Evolutionary conservation across 805 yeast species (phyloP), one percentile per base, ranked within the genome.

Genomic region (Metschnikowia picachoensis): DNA sequence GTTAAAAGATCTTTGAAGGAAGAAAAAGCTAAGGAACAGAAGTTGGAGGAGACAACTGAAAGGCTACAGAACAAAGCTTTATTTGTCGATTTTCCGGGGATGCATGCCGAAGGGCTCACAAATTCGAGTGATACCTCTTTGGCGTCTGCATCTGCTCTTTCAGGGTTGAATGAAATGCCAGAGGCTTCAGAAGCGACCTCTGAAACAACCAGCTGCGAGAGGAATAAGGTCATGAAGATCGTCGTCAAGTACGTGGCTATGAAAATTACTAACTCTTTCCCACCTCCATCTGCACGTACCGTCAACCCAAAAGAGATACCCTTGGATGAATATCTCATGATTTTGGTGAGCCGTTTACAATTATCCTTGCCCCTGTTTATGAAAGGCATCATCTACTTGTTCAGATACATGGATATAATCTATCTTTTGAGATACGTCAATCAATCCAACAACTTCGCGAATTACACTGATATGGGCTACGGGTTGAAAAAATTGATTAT

Each of bases 391-490:
- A 68, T 72, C 27, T 72, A 72, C 51, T 59, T 72, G 38, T 72
- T 72, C 60, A 61, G 77, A 43, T 72, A 72, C 53, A 72, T 72
- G 76, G 76, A 72, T 52, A 69, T 72, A 37, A 66, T 72, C 41
- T 72, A 72, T 55, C 62, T 72, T 45, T 65, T 72, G 48, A 58
- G 77, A 44, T 72, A 72, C 51, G 64, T 72, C 46, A 72, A 72
- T 49, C 77, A 72, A 53, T 66, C 74, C 28, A 72, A 72, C 50
- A 72, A 72, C 49, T 68, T 63, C 48, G 74, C 72, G 30, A 69
- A 67, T 52, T 69, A 67, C 55, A 70, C 63, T 37, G 73, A 67
- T 30, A 72, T 72, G 77, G 75, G 69, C 30, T 71, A 66, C 55
- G 67, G 66, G 20, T 59, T 71, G 41, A 66, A 63, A 51, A 68